Conservation (phyloP, 1,139 yeast species). For the Diutina pseudorugosa region DNA sequence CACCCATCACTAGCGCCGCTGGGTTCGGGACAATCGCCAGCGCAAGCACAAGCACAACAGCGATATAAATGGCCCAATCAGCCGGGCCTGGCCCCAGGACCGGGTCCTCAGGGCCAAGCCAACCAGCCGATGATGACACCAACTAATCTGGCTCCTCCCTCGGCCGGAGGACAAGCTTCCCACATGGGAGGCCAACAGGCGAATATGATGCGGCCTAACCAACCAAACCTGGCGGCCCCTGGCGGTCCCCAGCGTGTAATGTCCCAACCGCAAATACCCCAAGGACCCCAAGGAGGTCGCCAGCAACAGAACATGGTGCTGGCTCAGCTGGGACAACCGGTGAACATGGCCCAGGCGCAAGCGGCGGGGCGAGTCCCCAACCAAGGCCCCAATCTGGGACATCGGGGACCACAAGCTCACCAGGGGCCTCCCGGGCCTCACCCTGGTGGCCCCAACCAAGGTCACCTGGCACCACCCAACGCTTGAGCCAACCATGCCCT, state of each 20-base stretch:
- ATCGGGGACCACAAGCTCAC: background rate
- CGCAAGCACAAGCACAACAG: slow-evolving; percentile 3
- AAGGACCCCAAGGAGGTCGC: background rate
- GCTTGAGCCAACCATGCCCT: background rate
- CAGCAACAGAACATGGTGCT: background rate
- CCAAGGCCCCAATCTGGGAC: background rate
- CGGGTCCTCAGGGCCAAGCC: background rate
- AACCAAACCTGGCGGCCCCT: slow-evolving; percentile 4
- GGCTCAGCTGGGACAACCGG: no score
- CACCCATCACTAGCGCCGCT: slow-evolving; percentile 3
- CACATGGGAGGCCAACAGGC: background rate
- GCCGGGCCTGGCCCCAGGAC: background rate
- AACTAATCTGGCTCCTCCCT: background rate
- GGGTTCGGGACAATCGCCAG: slow-evolving; percentile 4
- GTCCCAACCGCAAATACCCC: background rate
- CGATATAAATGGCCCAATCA: slow-evolving; percentile 2
- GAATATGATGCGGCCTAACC: background rate
- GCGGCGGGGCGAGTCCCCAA: background rate
- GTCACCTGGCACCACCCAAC: background rate
- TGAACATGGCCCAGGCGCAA: background rate
- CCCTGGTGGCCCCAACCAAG: background rate
- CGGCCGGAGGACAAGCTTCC: background rate
- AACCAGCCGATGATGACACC: background rate
- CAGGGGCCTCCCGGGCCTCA: background rate
- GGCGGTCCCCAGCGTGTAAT: background rate